Evolutionary conservation across 1,284 basidiomycete species (phyloP), one percentile per base, ranked within the genome.

Genomic region (Sutorius eximius): DNA sequence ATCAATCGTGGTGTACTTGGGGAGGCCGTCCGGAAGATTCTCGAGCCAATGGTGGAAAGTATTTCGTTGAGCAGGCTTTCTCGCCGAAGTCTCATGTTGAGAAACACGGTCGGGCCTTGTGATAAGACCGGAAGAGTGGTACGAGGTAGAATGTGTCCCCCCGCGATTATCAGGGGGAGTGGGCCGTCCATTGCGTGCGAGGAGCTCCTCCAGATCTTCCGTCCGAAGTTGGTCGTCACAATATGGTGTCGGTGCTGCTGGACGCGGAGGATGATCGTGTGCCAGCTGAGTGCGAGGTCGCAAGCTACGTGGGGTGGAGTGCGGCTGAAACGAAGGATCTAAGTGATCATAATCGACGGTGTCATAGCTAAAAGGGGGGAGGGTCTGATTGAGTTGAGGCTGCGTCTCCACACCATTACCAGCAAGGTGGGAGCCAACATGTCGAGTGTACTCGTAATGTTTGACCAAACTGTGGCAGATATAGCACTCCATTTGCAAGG

Each of bases 1-100:
- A 41, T 69, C 65, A 1, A 68, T 51, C 3, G 43, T 52, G 32
- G 67, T 69, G 16, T 69, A 66, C 34, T 34, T 42, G 1, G 43
- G 38, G 10, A 8, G 32, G 36, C 41, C 11, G 18, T n/a, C 11
- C n/a, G 43, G 33, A 24, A 20, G 37, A 13, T 59, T 49, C 30
- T 43, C 11, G 34, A 48, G 18, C 67, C 65, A 66, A 3, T 34
- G 9, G 27, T 62, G 49, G 32, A 66, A 69, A 12, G 53, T 52
- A 16, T 65, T 56, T 30, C 3, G 32, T 32, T 33, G 43, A 33
- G 12, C 15, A 18, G 50, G 27, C 8, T 16, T 24, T 13, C 7
- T 34, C 3, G 3, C 9, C 1, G 30, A 34, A 12, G n/a, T 42
- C 24, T 30, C 43, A 20, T 33, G 52, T 15, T 27, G 40, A 16